Evolutionary conservation across 176 grass and related monocot genomes (phyloP), one percentile per base, ranked within the genome.

Genomic region (Tillandsia leiboldiana): DNA sequence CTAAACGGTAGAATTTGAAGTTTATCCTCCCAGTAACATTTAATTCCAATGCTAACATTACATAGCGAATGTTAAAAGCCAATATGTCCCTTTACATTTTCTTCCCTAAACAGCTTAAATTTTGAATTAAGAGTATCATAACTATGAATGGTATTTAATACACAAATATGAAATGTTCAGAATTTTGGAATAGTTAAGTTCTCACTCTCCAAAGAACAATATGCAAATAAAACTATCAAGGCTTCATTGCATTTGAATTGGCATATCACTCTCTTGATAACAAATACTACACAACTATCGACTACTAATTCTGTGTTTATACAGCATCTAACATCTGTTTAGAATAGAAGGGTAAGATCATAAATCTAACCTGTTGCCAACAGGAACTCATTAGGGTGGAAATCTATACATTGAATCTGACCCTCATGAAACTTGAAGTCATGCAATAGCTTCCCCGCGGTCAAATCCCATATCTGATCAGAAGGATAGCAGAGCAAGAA

Each of bases 391-490:
- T 87, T 66, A 18, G 93, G 93, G 62, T 96, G 93, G 68, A 92
- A 85, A 89, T 92, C 93, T 75, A 96, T 73, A 73, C 86, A 92
- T 73, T 92, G 85, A 82, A 92, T 66, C 51, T 90, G 93, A 71
- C 93, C 93, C 63, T 87, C 73, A 59, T 96, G 93, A 77, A 81
- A 63, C 73, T 53, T 87, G 72, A 96, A 96, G 52, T 90, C 89
- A 83, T 82, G 82, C 72, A 92, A 69, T 67, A 96, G 81, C 79
- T 89, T 92, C 64, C 83, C 89, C 73, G 93, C 93, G 11, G 92
- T 92, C 79, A 92, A 88, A 88, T 96, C 93, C 93, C 88, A 96
- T 53, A 96, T 70, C 93, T 96, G 78, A 18, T 48, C 77, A 77
- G 51, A 75, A 74, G 49, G 71, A 27, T 73, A 63, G 18, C 51